Conservation (phyloP, 257 asterid species). For the Gentiana dahurica region DNA sequence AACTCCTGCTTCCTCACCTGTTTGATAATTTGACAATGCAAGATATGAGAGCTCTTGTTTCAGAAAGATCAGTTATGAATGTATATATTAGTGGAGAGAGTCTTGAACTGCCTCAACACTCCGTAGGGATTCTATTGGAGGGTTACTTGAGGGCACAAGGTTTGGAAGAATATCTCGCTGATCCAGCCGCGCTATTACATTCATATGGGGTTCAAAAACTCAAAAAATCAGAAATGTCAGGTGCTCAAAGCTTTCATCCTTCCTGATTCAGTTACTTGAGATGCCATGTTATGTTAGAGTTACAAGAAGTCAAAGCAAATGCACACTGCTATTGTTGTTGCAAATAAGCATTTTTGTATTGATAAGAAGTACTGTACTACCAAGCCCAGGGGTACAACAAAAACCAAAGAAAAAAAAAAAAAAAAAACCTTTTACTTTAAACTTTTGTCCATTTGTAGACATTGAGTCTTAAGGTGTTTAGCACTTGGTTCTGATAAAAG, state of each 20-base stretch:
- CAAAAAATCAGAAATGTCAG: conserved; percentile 41
- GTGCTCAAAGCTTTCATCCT: conserved; percentile 17
- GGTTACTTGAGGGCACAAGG: conserved; percentile 68
- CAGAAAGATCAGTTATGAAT: conserved; percentile 61
- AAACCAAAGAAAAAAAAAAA: no score
- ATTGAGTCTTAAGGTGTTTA: no score
- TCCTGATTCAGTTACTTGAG: no score
- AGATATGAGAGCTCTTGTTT: conserved; percentile 63
- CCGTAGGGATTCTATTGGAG: conserved; percentile 77
- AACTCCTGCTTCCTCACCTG: conserved; percentile 67
- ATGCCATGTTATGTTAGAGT: no score
- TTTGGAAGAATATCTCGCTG: conserved; percentile 44
- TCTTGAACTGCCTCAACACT: conserved; percentile 66
- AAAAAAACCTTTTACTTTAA: no score
- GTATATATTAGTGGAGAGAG: conserved; percentile 66
- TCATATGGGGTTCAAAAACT: conserved; percentile 37
- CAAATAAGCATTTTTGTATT: no score
- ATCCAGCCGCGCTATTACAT: conserved; percentile 62
- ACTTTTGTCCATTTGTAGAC: no score
- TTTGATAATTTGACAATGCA: conserved; percentile 75
- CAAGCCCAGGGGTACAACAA: no score
- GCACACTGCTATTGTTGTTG: no score
- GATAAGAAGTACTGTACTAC: no score
- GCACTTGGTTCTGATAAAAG: no score
- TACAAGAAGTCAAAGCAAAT: no score